Evolutionary conservation across 2,329 filamentous ascomycete species (phyloP).

Genomic region (Ustilaginoidea virens): DNA sequence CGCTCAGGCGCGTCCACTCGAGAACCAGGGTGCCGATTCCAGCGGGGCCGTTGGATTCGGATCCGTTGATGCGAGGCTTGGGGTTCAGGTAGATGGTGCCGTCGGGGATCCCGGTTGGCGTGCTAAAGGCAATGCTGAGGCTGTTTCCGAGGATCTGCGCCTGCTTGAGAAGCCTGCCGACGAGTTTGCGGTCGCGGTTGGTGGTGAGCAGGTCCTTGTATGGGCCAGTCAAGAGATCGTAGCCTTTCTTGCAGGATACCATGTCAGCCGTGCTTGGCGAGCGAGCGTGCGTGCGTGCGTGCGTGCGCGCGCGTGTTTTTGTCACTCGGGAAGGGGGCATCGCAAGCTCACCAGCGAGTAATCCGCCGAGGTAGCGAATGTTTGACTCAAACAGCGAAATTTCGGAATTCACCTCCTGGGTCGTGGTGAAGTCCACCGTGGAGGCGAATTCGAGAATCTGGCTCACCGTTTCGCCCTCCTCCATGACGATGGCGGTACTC

Average conservation of each 20-base stretch:
- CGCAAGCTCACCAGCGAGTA: slow-evolving; percentile 57
- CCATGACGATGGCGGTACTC: slow-evolving; percentile 67
- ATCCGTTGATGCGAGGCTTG: slow-evolving; percentile 29
- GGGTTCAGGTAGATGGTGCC: slow-evolving; percentile 49
- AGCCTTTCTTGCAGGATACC: slow-evolving; percentile 23
- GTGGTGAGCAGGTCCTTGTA: slow-evolving; percentile 31
- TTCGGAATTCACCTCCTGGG: slow-evolving; percentile 22
- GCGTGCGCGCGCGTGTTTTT: no score
- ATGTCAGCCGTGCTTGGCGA: no score
- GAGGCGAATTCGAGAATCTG: slow-evolving; percentile 57
- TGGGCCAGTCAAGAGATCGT: slow-evolving; percentile 59
- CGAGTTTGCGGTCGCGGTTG: slow-evolving; percentile 18
- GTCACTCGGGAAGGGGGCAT: no score
- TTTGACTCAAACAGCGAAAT: slow-evolving; percentile 83
- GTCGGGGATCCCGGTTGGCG: slow-evolving; percentile 56
- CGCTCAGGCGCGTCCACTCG: slow-evolving; percentile 71
- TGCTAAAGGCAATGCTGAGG: slow-evolving; percentile 65
- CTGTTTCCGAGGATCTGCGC: slow-evolving; percentile 53
- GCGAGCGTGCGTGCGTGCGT: no score
- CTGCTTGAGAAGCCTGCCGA: slow-evolving; percentile 49
- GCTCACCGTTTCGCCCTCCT: slow-evolving; percentile 49
- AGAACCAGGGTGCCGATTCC: slow-evolving; percentile 64
- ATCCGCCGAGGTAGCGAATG: slow-evolving; percentile 71
- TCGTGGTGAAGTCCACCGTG: slow-evolving; percentile 53
- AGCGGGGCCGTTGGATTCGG: slow-evolving; percentile 53